Conservation (phyloP, 192 early-diverging fungal genomes). For the Glomus cerebriforme region DNA sequence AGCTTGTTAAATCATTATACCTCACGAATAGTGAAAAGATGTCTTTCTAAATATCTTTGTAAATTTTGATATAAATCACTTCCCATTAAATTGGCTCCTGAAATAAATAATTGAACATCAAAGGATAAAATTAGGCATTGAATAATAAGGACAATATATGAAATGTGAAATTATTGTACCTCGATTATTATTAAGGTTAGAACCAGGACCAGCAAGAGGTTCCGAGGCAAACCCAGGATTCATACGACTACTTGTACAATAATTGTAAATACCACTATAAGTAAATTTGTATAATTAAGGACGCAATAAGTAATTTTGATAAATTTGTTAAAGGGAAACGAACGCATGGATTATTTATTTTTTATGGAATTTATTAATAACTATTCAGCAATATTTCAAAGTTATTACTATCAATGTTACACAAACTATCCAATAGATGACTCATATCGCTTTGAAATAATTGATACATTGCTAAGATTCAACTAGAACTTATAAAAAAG, state of each 20-base stretch:
- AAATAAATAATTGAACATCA: neutral
- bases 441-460: neutral
- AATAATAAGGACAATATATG: neutral
- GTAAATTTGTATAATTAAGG: neutral
- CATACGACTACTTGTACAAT: conserved; percentile 60
- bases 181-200: conserved; percentile 24
- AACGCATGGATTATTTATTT: neutral
- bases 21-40: conserved; percentile 52
- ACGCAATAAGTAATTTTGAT: neutral
- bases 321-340: no score
- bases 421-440: neutral
- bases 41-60: conserved; percentile 55
- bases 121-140: neutral
- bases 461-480: neutral
- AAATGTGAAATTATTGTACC: conserved; percentile 12
- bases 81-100: conserved; percentile 57
- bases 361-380: neutral
- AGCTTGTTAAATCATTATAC: conserved; percentile 8
- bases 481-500: neutral
- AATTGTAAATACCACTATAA: conserved; percentile 71
- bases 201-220: conserved; percentile 23
- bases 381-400: no score
- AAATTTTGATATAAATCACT: conserved; percentile 56
- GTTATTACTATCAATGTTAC: neutral
- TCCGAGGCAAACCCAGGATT: conserved; percentile 32